Base-by-base conservation (phyloP, 805 yeast species). In the Candida broadrunensis region DNA sequence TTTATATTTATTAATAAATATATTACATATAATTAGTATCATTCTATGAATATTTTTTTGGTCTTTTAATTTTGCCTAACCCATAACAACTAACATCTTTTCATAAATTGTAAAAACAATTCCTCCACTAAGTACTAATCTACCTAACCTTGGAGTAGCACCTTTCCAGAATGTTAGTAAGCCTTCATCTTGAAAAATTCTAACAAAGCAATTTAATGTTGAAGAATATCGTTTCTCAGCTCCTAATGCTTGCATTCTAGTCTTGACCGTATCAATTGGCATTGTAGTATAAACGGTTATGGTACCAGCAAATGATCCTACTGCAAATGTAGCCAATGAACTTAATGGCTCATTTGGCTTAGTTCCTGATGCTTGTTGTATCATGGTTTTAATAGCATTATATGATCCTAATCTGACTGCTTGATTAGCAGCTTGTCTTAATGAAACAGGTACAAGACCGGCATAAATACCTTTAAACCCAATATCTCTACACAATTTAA, bases 101-200 rank as follows among this genome's bases (percentile, higher is more conserved):
- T 91, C 99, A 62, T 91, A 91, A 42, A 93, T 87, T 16, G 98
- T 93, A 67, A 91, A 91, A 21, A 93, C 97, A 50, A 91, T 91
- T 54, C 99, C 99, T 46, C 99, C 99, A 65, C 96, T 85, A 57
- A 91, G 74, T 26, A 90, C 80, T 58, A 91, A 75, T 54, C 99
- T 79, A 5, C 98, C 98, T 46, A 91, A 71, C 58, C 99, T 77
- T 35, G 99, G 98, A 2, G 98, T 93, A 26, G 98, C 96, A 46
- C 99, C 99, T 65, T 88, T 88, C 99, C 99, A 91, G 67, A 89
- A 88, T 4, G 97, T 85, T 56, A 78, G 68, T 48, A 90, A 67
- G 8, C 99, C 99, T 66, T 91, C 99, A 40, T 91, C 84, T 56
- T 70, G 83, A 62, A 85, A 84, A 38, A 93, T 82, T 47, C 77